Evolutionary conservation across 345 rosid genomes (phyloP).

Genomic region (Brassica carinata): DNA sequence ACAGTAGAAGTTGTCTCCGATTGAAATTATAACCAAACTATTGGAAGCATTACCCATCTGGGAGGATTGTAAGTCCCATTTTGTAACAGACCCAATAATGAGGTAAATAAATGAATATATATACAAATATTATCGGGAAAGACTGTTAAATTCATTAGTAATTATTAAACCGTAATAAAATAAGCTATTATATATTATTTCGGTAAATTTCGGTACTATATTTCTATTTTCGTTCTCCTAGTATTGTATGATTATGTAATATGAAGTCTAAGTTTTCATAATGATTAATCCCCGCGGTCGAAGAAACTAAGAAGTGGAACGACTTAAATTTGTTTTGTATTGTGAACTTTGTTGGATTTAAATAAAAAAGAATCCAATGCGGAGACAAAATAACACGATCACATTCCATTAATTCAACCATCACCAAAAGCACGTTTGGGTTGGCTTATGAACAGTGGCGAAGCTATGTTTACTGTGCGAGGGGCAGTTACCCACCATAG

Average conservation of each 20-base stretch:
- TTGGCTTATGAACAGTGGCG: too few relatives aligned
- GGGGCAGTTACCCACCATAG: too few relatives aligned
- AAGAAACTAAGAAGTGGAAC: constrained; percentile 17
- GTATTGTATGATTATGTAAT: neutral
- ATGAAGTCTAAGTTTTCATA: constrained; percentile 7
- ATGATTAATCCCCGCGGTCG: constrained; percentile 8
- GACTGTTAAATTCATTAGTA: neutral
- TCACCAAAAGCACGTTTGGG: neutral
- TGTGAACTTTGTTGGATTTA: neutral
- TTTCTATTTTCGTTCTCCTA: neutral
- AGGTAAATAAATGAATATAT: neutral
- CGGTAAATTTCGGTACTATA: neutral
- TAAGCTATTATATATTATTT: neutral
- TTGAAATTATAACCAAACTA: neutral
- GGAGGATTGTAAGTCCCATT: neutral
- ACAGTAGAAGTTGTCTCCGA: constrained; percentile 1
- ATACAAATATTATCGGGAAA: neutral
- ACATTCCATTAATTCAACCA: neutral
- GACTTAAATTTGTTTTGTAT: constrained; percentile 5
- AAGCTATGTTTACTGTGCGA: too few relatives aligned
- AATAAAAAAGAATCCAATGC: constrained; percentile 23
- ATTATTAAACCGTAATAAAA: neutral
- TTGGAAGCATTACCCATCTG: neutral
- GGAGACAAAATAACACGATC: neutral
- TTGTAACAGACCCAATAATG: neutral